Evolutionary conservation across 2,329 filamentous ascomycete species (phyloP), one percentile per base, ranked within the genome.

Genomic region (Aspergillus sp.): DNA sequence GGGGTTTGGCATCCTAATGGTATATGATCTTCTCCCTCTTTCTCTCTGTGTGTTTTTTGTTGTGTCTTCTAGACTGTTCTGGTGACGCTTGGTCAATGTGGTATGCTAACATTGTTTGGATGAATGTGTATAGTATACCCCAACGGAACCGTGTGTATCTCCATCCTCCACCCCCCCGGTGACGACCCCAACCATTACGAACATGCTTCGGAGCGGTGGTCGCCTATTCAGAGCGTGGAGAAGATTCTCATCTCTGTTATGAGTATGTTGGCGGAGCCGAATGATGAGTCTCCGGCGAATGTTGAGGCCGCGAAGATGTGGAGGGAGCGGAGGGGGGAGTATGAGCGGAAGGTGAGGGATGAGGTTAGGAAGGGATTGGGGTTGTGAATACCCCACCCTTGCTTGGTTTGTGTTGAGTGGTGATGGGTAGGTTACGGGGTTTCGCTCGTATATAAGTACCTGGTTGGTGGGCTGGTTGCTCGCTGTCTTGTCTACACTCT

Each of bases 111-210:
- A 1, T 32, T 10, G 10, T 36, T 36, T 32, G 10, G 6, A 30
- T 23, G 15, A 1, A 43, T 58, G 12, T 19, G 5, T 36, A 43
- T 66, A 97, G 93, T 98, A 55, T 98, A 98, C 76, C 86, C 90
- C 15, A 94, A 90, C 74, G 94, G 94, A 65, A 86, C 94, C 17
- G 95, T 98, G 69, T 98, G 94, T 81, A 98, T 98, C 72, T 96
- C 91, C n/a, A 98, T 98, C 80, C 88, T 98, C 2, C 94, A 98
- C 78, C 90, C 94, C 3, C 94, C 94, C 2, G 94, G 95, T 71
- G 94, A 98, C 79, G 94, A 98, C 78, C 95, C 95, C 57, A 97
- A 97, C 81, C 93, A 97, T 82, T 98, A 98, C 84, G 94, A 98
- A 79, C 91, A 94, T 70, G 94, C 95, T 7, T 92, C 90, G 1